Conservation (phyloP, 768 basidiomycete genomes). For the Xerocomellus dryophilus region DNA sequence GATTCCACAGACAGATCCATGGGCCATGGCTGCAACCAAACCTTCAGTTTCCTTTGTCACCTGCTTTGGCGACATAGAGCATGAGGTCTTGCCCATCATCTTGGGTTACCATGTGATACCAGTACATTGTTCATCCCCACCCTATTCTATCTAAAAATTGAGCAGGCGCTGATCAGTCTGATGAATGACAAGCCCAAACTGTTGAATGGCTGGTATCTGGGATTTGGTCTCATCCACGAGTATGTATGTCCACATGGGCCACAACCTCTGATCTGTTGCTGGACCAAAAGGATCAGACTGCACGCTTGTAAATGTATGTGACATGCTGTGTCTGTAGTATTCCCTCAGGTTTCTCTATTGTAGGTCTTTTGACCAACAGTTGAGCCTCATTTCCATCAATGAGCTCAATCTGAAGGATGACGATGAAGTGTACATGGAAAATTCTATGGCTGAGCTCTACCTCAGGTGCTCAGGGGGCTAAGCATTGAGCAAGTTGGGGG, state of each 20-base stretch:
- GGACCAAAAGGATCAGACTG: too few species aligned
- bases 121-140: slow-evolving; percentile 4
- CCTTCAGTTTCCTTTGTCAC: slow-evolving; percentile 35
- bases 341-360: too few species aligned
- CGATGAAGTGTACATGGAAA: too few species aligned
- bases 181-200: slow-evolving; percentile 19
- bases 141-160: neutral
- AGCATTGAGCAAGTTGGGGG: neutral
- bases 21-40: neutral
- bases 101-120: slow-evolving; percentile 43
- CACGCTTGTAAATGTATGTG: too few species aligned
- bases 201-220: slow-evolving; percentile 30
- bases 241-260: slow-evolving; percentile 30
- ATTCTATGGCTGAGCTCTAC: neutral
- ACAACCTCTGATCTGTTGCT: too few species aligned
- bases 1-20: neutral
- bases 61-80: slow-evolving; percentile 43
- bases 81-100: slow-evolving; percentile 41
- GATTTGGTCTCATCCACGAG: slow-evolving; percentile 34
- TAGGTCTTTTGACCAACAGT: too few species aligned
- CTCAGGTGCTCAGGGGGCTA: neutral
- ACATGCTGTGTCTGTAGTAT: too few species aligned
- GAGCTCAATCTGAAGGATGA: neutral
- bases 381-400: neutral
- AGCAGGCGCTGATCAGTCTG: slow-evolving; percentile 8